Conservation (phyloP, 75 land plant genomes). For the Pinus albicaulis region DNA sequence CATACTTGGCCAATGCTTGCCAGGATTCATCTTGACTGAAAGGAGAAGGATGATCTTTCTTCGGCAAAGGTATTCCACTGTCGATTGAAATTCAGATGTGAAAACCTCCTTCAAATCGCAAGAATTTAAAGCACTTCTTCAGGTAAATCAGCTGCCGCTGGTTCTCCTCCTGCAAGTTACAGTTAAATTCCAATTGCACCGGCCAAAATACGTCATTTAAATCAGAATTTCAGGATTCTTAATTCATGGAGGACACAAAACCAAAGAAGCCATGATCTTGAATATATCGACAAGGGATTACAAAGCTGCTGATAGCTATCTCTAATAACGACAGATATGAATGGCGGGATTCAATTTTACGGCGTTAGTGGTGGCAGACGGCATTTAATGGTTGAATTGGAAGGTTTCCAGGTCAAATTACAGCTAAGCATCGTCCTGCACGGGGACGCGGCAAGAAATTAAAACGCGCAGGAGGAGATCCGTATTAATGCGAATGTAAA, state of each 20-base stretch:
- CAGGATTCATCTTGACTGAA: slow-evolving; percentile 15
- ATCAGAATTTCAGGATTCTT: not conserved
- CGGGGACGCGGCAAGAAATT: not conserved
- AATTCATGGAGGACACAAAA: not conserved
- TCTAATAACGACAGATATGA: not conserved
- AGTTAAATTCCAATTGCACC: not conserved
- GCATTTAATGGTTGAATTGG: not conserved
- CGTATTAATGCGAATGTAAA: not conserved
- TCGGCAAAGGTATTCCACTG: not conserved
- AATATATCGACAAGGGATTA: not conserved
- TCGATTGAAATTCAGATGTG: not conserved
- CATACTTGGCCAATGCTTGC: slow-evolving; percentile 79
- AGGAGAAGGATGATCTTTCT: not conserved
- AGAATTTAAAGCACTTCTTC: not conserved
- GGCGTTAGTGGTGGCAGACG: not conserved
- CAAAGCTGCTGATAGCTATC: no score
- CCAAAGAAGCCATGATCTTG: not conserved
- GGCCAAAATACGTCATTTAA: no score
- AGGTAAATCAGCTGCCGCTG: no score
- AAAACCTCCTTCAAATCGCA: not conserved
- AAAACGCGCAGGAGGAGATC: no score
- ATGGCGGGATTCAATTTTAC: no score
- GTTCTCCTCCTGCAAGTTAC: not conserved
- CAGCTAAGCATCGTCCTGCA: no score
- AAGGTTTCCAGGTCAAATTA: not conserved